Percentiles rank a stretch among this genome's conserved stretches.
Conservation (phyloP, 495 filamentous ascomycete species). For the Bombardia bombarda region DNA sequence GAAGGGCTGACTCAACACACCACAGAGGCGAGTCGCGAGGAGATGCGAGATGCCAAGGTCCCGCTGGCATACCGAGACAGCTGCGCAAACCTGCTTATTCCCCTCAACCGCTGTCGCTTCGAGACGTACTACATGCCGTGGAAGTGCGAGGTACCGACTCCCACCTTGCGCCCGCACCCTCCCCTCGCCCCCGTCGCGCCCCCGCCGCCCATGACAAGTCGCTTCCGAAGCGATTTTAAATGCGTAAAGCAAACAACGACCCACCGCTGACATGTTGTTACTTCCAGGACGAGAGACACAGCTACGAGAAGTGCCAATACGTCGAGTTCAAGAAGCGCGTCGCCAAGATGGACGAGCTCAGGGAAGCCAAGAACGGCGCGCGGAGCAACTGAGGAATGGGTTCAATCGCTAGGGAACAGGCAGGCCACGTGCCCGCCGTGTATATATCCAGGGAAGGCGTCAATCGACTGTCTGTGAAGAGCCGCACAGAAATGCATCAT, state of each 20-base stretch:
- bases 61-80: conserved; percentile 88
- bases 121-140: conserved; percentile 92
- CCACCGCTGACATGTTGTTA: neutral
- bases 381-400: conserved; percentile 66
- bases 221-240: neutral
- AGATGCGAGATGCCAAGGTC: conserved; percentile 85
- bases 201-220: no score
- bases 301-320: conserved; percentile 99
- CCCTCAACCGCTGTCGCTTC: conserved; percentile 87
- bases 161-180: neutral
- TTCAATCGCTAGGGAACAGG: neutral
- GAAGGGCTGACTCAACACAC: conserved; percentile 1
- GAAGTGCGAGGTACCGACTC: conserved; percentile 81
- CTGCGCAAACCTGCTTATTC: conserved; percentile 89
- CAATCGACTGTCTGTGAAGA: neutral
- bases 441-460: neutral
- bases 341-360: conserved; percentile 94
- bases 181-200: neutral
- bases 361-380: conserved; percentile 74
- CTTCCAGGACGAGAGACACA: conserved; percentile 80
- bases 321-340: conserved; percentile 97
- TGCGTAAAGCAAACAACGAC: neutral
- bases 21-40: conserved; percentile 67
- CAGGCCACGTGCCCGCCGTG: neutral
- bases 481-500: neutral